Evolutionary conservation across 345 rosid genomes (phyloP).

Genomic region (Melastoma malabathricum): DNA sequence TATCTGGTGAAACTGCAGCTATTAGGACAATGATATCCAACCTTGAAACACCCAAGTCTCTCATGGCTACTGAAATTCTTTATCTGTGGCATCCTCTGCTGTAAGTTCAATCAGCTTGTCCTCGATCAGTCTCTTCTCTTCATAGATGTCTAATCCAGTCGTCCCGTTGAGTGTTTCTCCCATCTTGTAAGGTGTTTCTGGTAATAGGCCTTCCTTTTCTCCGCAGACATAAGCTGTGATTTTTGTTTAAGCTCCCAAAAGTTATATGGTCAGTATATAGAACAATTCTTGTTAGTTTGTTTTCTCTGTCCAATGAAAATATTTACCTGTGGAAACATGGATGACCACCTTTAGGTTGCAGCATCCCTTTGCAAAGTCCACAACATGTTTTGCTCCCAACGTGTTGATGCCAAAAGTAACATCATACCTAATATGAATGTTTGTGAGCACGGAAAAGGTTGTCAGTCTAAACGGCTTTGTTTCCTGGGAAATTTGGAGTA

Average conservation of each 20-base stretch:
- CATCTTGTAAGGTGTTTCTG: slow-evolving; percentile 26
- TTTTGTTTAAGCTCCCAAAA: background rate
- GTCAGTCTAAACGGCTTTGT: no score
- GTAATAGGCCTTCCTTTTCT: slow-evolving; percentile 32
- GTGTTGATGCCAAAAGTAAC: slow-evolving; percentile 38
- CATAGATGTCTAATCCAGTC: slow-evolving; percentile 32
- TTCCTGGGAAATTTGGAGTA: no score
- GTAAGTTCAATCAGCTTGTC: slow-evolving; percentile 32
- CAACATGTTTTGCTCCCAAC: slow-evolving; percentile 30
- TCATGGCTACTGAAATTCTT: slow-evolving; percentile 35
- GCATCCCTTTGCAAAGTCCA: slow-evolving; percentile 40
- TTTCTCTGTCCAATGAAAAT: background rate
- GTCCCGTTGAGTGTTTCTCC: slow-evolving; percentile 46
- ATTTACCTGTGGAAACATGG: slow-evolving; percentile 62
- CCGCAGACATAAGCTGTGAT: slow-evolving; percentile 55
- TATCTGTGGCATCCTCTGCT: slow-evolving; percentile 19
- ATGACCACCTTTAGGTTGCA: slow-evolving; percentile 22
- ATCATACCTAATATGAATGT: slow-evolving; percentile 37
- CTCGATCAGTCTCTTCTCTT: slow-evolving; percentile 30
- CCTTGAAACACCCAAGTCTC: slow-evolving; percentile 51
- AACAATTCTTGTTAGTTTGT: background rate
- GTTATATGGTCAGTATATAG: no score
- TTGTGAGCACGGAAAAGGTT: no score
- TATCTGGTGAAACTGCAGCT: no score
- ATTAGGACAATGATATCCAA: slow-evolving; percentile 1